Conservation (phyloP, 805 yeast species). For the Wickerhamia fluorescens region DNA sequence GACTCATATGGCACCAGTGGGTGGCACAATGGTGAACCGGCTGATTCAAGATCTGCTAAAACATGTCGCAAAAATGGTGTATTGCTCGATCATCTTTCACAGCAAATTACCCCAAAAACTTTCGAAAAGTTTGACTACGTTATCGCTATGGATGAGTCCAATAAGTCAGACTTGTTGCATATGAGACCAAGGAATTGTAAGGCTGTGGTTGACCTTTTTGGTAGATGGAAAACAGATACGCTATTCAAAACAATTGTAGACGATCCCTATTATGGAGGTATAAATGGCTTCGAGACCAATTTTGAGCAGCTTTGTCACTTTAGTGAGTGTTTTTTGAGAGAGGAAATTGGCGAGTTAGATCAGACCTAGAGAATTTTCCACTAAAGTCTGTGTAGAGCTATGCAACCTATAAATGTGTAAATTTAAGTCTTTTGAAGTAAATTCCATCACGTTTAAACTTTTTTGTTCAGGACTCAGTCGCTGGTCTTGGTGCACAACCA, state of each 20-base stretch:
- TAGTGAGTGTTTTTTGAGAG: slow-evolving; percentile 58
- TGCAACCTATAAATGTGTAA: too few species aligned
- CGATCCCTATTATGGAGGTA: slow-evolving; percentile 93
- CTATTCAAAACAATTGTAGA: slow-evolving; percentile 54
- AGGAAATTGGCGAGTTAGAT: slow-evolving; percentile 23
- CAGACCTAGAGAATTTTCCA: too few species aligned
- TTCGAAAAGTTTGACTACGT: slow-evolving; percentile 59
- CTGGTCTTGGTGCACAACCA: too few species aligned
- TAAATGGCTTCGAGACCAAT: slow-evolving; percentile 72
- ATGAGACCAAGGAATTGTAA: slow-evolving; percentile 46
- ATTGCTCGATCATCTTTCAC: slow-evolving; percentile 69
- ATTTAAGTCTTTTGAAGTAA: too few species aligned
- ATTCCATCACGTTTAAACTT: too few species aligned
- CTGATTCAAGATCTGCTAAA: slow-evolving; percentile 67
- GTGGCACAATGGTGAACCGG: slow-evolving; percentile 75
- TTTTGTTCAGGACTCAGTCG: too few species aligned
- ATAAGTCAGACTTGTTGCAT: slow-evolving; percentile 42
- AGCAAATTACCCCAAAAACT: slow-evolving; percentile 49
- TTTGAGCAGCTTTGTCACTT: slow-evolving; percentile 72
- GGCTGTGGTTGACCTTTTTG: slow-evolving; percentile 59
- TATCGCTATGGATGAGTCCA: slow-evolving; percentile 65
- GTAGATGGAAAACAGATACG: slow-evolving; percentile 62
- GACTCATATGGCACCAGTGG: slow-evolving; percentile 90
- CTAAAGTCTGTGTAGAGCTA: too few species aligned
- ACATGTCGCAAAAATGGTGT: slow-evolving; percentile 69